A percentile compares a stretch with the other conserved stretches of the same genome.
phyloP scores from a whole-genome alignment of 768 basidiomycete species.

The Tulasnella sp. region DNA sequence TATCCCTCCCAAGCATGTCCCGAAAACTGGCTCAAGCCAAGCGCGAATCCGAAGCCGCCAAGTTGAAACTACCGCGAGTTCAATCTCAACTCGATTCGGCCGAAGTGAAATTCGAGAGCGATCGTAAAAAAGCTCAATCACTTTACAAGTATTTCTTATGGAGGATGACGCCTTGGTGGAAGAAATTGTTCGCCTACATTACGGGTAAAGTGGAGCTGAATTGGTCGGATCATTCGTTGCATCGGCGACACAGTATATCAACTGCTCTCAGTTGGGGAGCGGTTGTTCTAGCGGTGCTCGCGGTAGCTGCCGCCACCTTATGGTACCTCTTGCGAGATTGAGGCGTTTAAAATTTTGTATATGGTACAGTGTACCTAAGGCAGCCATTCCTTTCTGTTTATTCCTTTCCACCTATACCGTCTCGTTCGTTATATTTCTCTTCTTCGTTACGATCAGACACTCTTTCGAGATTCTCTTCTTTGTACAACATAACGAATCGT shows the following conservation, averaged over 20 bases:
- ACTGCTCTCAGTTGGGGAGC: constrained; percentile 20
- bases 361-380: not conserved
- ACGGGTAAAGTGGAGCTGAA: constrained; percentile 17
- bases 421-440: not conserved
- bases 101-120: not conserved
- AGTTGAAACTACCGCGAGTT: not conserved
- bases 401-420: not conserved
- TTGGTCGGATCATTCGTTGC: constrained; percentile 25
- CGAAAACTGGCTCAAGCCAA: constrained; percentile 13
- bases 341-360: not conserved
- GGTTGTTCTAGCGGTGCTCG: not conserved
- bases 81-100: not conserved
- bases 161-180: constrained; percentile 25
- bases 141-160: constrained; percentile 20
- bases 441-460: not conserved
- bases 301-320: not conserved
- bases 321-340: not conserved
- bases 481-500: not conserved
- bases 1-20: constrained; percentile 14
- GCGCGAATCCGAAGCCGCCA: not conserved
- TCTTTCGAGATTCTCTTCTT: not conserved
- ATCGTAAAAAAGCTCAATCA: constrained; percentile 13
- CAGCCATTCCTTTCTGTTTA: not conserved
- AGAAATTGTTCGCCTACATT: constrained; percentile 2
- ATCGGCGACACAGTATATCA: constrained; percentile 16